phyloP scores from a whole-genome alignment of 257 asterid species.

The Linderniella brevidens region DNA sequence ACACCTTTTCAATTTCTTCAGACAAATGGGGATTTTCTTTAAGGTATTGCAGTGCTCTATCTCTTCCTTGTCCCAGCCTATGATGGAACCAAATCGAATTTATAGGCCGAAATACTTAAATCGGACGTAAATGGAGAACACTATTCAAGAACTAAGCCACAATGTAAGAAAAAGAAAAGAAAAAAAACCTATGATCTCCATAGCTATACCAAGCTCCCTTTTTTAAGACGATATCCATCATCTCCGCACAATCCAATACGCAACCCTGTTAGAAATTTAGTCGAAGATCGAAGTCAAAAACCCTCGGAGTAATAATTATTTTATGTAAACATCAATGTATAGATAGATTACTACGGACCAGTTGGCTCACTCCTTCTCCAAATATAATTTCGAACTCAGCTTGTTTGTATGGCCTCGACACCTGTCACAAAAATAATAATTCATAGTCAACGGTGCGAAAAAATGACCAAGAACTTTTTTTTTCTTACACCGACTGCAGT shows the following conservation, averaged over 20 bases:
- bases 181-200: constrained; percentile 65
- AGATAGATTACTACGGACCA: constrained; percentile 30
- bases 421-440: constrained; percentile 26
- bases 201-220: constrained; percentile 98
- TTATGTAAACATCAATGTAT: constrained; percentile 1
- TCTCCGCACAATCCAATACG: constrained; percentile 86
- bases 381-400: constrained; percentile 95
- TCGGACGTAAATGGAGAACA: background rate
- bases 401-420: constrained; percentile 96
- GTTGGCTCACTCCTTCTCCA: constrained; percentile 95
- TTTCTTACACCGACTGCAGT: background rate
- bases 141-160: background rate
- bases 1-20: constrained; percentile 86
- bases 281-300: background rate
- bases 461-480: no score
- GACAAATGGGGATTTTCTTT: constrained; percentile 57
- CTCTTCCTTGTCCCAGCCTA: constrained; percentile 99
- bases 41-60: constrained; percentile 66
- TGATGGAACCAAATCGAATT: constrained; percentile 4
- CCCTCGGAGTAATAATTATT: constrained; percentile 6
- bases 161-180: constrained; percentile 5
- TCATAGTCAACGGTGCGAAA: background rate
- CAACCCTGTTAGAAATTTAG: constrained; percentile 46
- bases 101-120: background rate
- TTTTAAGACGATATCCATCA: constrained; percentile 55